These are phyloP conservation scores for Cinnamomum micranthum DNA, from an alignment of 164 flowering plant genomes.

Conservation along the genomic window DNA sequence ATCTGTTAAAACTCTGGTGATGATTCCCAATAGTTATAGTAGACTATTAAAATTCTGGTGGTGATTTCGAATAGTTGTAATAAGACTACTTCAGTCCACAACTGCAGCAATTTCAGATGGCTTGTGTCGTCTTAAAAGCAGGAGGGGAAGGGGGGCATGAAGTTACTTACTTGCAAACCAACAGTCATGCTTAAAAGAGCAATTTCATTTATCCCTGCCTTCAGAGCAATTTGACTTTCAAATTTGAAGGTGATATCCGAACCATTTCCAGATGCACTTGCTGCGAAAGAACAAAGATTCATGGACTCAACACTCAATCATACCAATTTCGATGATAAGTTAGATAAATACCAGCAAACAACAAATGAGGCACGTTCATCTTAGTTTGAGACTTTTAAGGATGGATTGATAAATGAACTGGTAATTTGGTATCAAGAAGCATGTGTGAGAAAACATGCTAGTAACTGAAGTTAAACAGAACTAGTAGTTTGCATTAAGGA, in stretches of 20 bases:
- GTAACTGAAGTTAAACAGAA: no score
- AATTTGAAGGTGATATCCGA: conserved; percentile 46
- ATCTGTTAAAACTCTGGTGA: neutral
- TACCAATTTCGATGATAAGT: neutral
- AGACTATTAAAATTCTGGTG: no score
- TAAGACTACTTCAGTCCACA: neutral
- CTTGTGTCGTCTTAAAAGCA: no score
- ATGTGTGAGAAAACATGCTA: no score
- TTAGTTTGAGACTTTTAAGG: no score
- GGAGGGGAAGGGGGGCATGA: neutral
- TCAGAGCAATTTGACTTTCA: conserved; percentile 55
- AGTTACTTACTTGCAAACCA: conserved; percentile 61
- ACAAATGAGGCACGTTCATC: no score
- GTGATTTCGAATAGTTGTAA: neutral
- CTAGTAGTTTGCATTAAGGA: no score
- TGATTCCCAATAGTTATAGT: neutral
- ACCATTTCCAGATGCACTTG: conserved; percentile 82
- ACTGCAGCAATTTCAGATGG: no score
- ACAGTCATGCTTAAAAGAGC: conserved; percentile 93
- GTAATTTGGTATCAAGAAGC: no score
- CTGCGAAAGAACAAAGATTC: conserved; percentile 31
- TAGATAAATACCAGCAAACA: no score
- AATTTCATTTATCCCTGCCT: conserved; percentile 83
- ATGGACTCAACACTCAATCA: neutral
- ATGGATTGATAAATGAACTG: no score